A percentile compares a stretch with the other conserved stretches of the same genome.
Conservation (phyloP, 768 basidiomycete genomes). For the Lactarius sp. region DNA sequence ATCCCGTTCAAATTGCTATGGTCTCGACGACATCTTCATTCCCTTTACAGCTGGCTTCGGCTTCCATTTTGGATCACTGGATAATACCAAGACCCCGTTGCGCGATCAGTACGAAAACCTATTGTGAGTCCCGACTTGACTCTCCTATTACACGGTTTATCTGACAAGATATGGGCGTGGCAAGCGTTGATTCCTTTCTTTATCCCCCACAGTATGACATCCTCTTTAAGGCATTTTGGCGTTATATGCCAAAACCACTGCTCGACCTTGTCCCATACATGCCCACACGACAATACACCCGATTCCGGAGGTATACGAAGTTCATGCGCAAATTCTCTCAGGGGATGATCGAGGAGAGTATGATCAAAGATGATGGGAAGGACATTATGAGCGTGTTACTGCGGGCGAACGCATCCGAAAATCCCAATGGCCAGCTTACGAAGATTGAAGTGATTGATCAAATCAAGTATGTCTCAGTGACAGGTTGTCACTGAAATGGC, state of each 20-base stretch:
- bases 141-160: background rate
- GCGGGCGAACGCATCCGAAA: conserved; percentile 24
- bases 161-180: background rate
- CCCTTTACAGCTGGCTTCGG: conserved; percentile 26
- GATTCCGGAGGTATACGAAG: conserved; percentile 8
- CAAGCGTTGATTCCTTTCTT: too few species aligned
- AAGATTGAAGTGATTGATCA: conserved; percentile 16
- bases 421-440: background rate
- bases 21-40: background rate
- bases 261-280: conserved; percentile 5
- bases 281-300: conserved; percentile 12
- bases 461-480: conserved; percentile 8
- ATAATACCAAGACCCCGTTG: conserved; percentile 25
- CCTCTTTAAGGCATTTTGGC: too few species aligned
- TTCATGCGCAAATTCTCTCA: conserved; percentile 16
- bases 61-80: conserved; percentile 26
- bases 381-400: conserved; percentile 28
- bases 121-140: conserved; percentile 22
- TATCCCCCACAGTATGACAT: too few species aligned
- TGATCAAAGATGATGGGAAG: conserved; percentile 13
- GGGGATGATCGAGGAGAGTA: conserved; percentile 3
- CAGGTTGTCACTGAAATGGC: background rate
- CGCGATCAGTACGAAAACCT: conserved; percentile 27
- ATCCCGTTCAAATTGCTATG: background rate
- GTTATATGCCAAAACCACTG: too few species aligned